Evolutionary conservation across 208 protist genomes (phyloP).

Genomic region (Endotrypanum monterogeii): DNA sequence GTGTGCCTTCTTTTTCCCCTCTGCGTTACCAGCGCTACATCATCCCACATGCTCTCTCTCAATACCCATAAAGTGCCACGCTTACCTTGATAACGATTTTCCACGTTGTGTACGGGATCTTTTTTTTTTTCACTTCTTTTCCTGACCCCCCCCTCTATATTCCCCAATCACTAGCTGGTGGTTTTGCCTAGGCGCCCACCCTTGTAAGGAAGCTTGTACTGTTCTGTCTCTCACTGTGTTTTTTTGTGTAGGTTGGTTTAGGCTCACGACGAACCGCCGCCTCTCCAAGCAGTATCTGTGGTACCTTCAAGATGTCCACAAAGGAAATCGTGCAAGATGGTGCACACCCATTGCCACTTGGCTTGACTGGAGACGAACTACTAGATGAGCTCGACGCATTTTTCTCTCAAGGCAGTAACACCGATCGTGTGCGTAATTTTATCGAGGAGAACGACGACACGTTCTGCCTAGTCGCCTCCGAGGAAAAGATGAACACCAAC

Average conservation of each 20-base stretch:
- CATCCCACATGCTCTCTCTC: neutral
- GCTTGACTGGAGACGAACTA: conserved; percentile 1
- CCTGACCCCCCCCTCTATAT: neutral
- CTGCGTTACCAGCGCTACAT: neutral
- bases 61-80: neutral
- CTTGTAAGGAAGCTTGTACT: no score
- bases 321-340: neutral
- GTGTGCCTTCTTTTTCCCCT: neutral
- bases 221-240: neutral
- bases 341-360: neutral
- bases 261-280: neutral
- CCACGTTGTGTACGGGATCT: neutral
- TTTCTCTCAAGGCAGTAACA: conserved; percentile 66
- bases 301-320: neutral
- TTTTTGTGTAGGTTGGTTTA: neutral
- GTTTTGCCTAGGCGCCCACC: no score
- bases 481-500: conserved; percentile 35
- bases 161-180: no score
- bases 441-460: conserved; percentile 46
- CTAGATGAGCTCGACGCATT: conserved; percentile 67
- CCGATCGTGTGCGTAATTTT: conserved; percentile 63
- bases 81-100: neutral
- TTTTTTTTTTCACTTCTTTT: neutral
- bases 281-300: neutral
- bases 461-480: conserved; percentile 28